Conservation (phyloP, 1,139 yeast species). For the Geotrichum klebahnii region DNA sequence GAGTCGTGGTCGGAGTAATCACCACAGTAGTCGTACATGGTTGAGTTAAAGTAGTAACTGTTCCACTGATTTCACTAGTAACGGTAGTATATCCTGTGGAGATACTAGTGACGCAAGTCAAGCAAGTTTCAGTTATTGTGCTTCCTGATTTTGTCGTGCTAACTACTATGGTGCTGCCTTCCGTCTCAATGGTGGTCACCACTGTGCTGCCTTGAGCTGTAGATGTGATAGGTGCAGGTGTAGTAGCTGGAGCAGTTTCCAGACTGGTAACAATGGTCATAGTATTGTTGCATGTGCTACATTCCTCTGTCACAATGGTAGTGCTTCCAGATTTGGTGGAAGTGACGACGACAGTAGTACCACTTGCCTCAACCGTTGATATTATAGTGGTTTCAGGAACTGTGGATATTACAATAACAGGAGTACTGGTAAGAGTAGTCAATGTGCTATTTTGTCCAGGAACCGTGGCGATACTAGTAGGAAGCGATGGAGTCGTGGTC, state of each 20-base stretch:
- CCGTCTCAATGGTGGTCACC: background rate
- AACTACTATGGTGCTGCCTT: background rate
- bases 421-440: background rate
- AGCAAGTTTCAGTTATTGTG: background rate
- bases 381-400: background rate
- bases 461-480: background rate
- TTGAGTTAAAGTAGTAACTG: background rate
- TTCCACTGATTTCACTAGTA: background rate
- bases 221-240: background rate
- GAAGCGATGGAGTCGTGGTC: background rate
- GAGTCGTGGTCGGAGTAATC: background rate
- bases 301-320: background rate
- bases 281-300: background rate
- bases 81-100: conserved; percentile 2
- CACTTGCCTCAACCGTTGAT: background rate
- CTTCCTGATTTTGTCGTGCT: background rate
- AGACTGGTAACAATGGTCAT: conserved; percentile 1
- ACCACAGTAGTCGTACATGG: conserved; percentile 1
- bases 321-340: background rate
- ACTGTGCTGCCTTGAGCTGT: background rate
- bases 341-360: background rate
- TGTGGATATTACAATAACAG: background rate
- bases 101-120: background rate
- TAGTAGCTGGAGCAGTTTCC: conserved; percentile 1
- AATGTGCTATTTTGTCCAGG: background rate